Evolutionary conservation across 2,329 filamentous ascomycete genomes (phyloP).

Genomic region (Trichoderma sp.): DNA sequence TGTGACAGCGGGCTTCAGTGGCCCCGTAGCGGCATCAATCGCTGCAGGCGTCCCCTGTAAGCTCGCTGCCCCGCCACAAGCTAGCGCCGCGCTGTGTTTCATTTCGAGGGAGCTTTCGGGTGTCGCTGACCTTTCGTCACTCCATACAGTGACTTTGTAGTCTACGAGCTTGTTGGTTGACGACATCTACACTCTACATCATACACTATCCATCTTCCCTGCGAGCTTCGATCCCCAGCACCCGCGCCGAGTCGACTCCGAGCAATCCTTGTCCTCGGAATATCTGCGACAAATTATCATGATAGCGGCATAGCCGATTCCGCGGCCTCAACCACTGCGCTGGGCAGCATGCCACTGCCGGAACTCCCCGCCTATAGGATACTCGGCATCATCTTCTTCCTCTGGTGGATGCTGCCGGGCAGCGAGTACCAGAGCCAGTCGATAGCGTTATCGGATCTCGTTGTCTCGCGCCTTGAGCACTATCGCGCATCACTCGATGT

Average conservation of each 20-base stretch:
- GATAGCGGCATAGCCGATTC: constrained; percentile 17
- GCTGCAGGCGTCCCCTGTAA: constrained; percentile 1
- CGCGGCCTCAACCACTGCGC: constrained; percentile 16
- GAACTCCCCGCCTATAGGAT: constrained; percentile 40
- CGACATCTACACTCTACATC: neutral
- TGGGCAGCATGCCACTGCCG: constrained; percentile 44
- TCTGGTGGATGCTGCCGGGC: constrained; percentile 40
- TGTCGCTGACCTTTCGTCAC: constrained; percentile 3
- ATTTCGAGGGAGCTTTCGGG: neutral
- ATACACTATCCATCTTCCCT: neutral
- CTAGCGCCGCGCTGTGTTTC: neutral
- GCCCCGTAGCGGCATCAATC: constrained; percentile 3
- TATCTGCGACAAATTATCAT: constrained; percentile 17
- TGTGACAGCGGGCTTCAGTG: neutral
- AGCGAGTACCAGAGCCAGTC: constrained; percentile 35
- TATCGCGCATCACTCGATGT: constrained; percentile 52
- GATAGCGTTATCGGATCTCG: constrained; percentile 35
- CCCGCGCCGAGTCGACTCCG: neutral
- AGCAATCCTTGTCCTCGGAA: neutral
- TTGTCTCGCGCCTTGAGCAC: constrained; percentile 46
- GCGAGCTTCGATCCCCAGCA: neutral
- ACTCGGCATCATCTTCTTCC: constrained; percentile 35
- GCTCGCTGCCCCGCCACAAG: neutral
- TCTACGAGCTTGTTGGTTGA: neutral
- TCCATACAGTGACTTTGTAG: neutral